Evolutionary conservation across 345 rosid species (phyloP).

Genomic region (Litchi chinensis): DNA sequence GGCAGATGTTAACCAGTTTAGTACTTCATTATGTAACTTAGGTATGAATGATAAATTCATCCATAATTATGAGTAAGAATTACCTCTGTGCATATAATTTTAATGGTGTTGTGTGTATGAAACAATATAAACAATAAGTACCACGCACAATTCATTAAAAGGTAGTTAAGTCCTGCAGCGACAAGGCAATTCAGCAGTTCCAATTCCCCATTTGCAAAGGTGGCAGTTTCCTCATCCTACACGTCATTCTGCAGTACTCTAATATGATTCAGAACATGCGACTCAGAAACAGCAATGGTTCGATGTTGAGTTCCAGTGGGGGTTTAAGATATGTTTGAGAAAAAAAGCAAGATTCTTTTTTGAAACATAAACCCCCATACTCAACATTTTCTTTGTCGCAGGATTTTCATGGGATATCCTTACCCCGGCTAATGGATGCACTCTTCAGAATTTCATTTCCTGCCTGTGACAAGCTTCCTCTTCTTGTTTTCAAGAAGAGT

Average conservation of each 20-base stretch:
- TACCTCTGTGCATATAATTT: slow-evolving; percentile 4
- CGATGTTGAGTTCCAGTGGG: slow-evolving; percentile 55
- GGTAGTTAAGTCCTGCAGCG: slow-evolving; percentile 16
- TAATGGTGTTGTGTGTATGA: slow-evolving; percentile 4
- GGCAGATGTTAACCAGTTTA: background rate
- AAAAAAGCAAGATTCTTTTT: slow-evolving; percentile 38
- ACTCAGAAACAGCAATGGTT: slow-evolving; percentile 25
- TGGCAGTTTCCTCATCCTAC: slow-evolving; percentile 8
- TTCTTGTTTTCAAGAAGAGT: slow-evolving; percentile 68
- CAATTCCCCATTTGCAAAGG: slow-evolving; percentile 15
- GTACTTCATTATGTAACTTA: background rate
- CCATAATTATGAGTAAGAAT: slow-evolving; percentile 10
- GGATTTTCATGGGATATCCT: slow-evolving; percentile 68
- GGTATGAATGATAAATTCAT: background rate
- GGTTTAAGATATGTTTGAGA: slow-evolving; percentile 43
- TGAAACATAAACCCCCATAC: slow-evolving; percentile 71
- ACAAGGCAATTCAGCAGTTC: slow-evolving; percentile 8
- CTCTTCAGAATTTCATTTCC: slow-evolving; percentile 59
- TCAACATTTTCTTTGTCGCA: slow-evolving; percentile 97
- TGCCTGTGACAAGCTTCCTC: slow-evolving; percentile 67
- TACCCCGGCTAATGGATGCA: slow-evolving; percentile 67
- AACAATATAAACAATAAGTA: background rate
- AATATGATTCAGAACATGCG: slow-evolving; percentile 11
- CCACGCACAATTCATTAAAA: slow-evolving; percentile 6
- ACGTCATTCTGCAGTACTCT: slow-evolving; percentile 17